A percentile compares a stretch with the other conserved stretches of the same genome.
Conservation (phyloP, 2,329 filamentous ascomycete species). For the Alternaria gansuensis region DNA sequence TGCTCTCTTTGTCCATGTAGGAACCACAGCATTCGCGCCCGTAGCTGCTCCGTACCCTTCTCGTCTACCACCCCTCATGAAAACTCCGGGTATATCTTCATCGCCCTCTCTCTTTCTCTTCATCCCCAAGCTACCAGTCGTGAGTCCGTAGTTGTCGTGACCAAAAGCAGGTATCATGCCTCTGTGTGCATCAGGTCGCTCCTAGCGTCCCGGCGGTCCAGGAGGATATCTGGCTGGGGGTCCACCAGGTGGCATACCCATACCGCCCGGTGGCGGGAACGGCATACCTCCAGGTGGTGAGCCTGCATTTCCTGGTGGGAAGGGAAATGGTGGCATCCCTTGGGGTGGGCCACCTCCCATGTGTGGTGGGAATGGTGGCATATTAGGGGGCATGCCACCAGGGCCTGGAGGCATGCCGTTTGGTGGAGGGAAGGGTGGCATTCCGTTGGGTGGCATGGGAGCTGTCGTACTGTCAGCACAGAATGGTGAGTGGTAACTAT, state of each 20-base stretch:
- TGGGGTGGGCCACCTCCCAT: conserved; percentile 36
- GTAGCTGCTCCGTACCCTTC: conserved; percentile 27
- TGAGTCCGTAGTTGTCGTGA: conserved; percentile 11
- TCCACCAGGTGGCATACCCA: conserved; percentile 36
- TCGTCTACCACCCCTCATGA: conserved; percentile 20
- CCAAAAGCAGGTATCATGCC: conserved; percentile 16
- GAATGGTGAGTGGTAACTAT: neutral
- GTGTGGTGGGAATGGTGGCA: conserved; percentile 53
- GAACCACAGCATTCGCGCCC: conserved; percentile 32
- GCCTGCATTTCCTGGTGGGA: conserved; percentile 36
- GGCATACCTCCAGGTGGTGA: conserved; percentile 50
- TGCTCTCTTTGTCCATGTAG: conserved; percentile 22
- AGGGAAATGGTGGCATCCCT: conserved; percentile 45
- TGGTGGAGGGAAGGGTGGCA: conserved; percentile 46
- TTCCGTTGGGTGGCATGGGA: conserved; percentile 43
- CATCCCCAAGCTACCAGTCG: conserved; percentile 9
- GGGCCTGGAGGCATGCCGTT: conserved; percentile 48
- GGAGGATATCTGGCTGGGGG: conserved; percentile 39
- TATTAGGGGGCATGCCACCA: conserved; percentile 41
- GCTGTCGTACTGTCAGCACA: conserved; percentile 19
- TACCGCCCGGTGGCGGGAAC: conserved; percentile 14
- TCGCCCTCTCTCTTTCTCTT: conserved; percentile 25
- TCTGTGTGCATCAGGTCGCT: conserved; percentile 19
- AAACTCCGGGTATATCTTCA: conserved; percentile 29
- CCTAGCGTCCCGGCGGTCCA: conserved; percentile 41